Evolutionary conservation across 192 early-diverging fungal genomes (phyloP), one percentile per base, ranked within the genome.

Genomic region (Coemansia sp.): DNA sequence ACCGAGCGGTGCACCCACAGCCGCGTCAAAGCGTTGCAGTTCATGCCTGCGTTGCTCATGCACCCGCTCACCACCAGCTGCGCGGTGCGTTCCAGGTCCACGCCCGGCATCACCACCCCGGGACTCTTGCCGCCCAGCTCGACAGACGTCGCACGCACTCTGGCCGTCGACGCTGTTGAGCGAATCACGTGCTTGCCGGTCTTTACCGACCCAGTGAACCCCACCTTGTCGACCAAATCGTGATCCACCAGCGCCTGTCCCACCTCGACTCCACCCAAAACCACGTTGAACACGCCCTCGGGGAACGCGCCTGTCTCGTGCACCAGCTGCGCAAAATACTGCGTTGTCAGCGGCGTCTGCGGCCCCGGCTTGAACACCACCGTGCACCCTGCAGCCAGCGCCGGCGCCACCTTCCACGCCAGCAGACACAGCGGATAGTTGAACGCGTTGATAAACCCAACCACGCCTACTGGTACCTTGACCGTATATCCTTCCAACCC

Each of bases 1-100:
- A 92, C 69, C 17, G 76, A 71, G 64, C 84, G 84, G 49, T 92
- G 90, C 29, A 90, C 89, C 62, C 88, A 87, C 10, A 94, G 79
- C 0, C 91, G 75, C 48, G 90, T 87, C 38, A 89, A 69, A 3
- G 85, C 89, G 68, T 90, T 92, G 73, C 92, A 94, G 64, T 86
- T 88, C 76, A 93, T 91, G 0, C 91, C 89, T 3, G 86, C 73
- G 63, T 94, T 94, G 45, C 72, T 72, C 67, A 86, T 85, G 48
- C 81, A 80, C 3, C 84, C 84, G 56, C 69, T 65, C 4, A 76
- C 72, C 5, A 84, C 77, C 49, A 71, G 51, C 49, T 71, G 25
- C 30, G 73, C 84, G 1, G 83, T 80, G 31, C 73, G 63, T 18
- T 80, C 67, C 38, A 87, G 64, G 45, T 87, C 80, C 8, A 74